These are phyloP conservation scores for Coffea humblotiana DNA, from an alignment of 305 asterid species.

Conservation along the genomic window DNA sequence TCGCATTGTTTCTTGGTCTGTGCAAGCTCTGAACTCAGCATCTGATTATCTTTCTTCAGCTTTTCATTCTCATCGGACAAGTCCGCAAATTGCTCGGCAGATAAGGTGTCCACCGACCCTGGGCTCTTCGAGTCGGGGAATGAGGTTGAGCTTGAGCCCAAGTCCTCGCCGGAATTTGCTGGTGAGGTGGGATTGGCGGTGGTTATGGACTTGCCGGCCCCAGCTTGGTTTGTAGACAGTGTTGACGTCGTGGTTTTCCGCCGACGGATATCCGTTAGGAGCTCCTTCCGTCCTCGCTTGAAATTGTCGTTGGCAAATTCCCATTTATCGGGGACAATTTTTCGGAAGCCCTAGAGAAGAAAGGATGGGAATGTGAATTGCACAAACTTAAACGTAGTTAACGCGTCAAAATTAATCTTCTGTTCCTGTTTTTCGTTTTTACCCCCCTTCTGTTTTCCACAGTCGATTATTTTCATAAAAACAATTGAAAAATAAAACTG, in stretches of 20 bases:
- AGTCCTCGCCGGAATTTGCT: conserved; percentile 55
- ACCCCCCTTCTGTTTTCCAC: background rate
- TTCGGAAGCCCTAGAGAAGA: conserved; percentile 65
- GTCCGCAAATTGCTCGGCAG: conserved; percentile 52
- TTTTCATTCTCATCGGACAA: conserved; percentile 65
- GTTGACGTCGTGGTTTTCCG: conserved; percentile 42
- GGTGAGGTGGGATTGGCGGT: conserved; percentile 34
- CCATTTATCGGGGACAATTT: conserved; percentile 85
- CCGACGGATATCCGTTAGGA: conserved; percentile 69
- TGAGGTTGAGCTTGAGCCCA: conserved; percentile 68
- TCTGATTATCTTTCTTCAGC: conserved; percentile 51
- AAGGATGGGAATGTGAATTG: background rate
- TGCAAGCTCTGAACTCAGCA: conserved; percentile 60
- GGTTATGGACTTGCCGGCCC: conserved; percentile 33
- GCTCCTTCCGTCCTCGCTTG: conserved; percentile 62
- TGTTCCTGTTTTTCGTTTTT: no score
- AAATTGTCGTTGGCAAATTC: conserved; percentile 86
- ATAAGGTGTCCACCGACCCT: conserved; percentile 52
- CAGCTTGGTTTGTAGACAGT: conserved; percentile 1
- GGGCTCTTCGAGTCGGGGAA: conserved; percentile 62
- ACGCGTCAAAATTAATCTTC: no score
- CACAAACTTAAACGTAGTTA: no score
- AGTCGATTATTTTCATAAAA: background rate
- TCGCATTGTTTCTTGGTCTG: conserved; percentile 71
- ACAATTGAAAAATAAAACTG: no score